Evolutionary conservation across 257 asterid genomes (phyloP).

Genomic region (Solanum arcanum): DNA sequence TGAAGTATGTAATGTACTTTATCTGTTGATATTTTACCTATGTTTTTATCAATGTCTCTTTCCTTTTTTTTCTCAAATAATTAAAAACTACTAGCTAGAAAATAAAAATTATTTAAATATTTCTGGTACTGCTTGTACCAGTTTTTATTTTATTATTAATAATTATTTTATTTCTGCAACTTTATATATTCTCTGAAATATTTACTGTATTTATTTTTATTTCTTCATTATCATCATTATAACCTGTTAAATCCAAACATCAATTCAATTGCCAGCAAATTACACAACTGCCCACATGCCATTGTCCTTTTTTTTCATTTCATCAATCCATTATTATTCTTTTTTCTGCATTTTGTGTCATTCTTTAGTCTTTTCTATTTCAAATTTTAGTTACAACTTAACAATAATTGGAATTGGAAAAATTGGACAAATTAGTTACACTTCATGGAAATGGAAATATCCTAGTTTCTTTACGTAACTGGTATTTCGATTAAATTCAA

Average conservation of each 20-base stretch:
- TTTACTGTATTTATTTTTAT: not conserved
- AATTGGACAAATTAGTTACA: not conserved
- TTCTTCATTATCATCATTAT: not conserved
- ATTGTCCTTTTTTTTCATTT: not conserved
- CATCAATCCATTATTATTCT: not conserved
- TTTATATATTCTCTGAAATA: not conserved
- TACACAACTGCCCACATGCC: constrained; percentile 4
- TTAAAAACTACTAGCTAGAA: not conserved
- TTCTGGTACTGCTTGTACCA: not conserved
- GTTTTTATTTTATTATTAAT: not conserved
- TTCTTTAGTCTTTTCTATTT: not conserved
- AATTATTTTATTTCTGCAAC: not conserved
- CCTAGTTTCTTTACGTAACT: not conserved
- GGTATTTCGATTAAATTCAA: not conserved
- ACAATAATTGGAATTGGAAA: constrained; percentile 30
- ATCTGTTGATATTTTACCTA: no score
- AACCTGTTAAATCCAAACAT: constrained; percentile 6
- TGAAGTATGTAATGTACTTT: no score
- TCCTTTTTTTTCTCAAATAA: not conserved
- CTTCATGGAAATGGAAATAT: not conserved
- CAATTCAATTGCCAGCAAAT: not conserved
- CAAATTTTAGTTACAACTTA: constrained; percentile 4
- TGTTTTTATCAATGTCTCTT: no score
- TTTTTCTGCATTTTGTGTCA: constrained; percentile 18
- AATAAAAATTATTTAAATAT: no score